Percentiles rank a stretch among this genome's conserved stretches.
phyloP scores from a whole-genome alignment of 306 rosid species.

The Senna siamea region DNA sequence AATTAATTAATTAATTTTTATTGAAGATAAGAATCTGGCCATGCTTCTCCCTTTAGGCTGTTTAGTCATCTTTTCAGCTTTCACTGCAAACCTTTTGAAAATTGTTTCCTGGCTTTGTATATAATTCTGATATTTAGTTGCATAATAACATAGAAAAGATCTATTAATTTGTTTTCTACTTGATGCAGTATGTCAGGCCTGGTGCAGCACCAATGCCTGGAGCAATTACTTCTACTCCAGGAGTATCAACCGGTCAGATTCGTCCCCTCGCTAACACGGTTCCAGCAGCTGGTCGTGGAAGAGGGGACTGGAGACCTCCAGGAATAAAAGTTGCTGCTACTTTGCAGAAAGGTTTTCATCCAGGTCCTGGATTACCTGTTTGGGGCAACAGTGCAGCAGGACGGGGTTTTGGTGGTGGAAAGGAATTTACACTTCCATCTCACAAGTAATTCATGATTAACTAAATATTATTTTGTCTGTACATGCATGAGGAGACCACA shows the following conservation, averaged over 20 bases:
- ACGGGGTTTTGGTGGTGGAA: constrained; percentile 88
- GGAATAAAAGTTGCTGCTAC: constrained; percentile 64
- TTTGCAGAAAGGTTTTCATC: constrained; percentile 80
- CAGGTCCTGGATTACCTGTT: constrained; percentile 72
- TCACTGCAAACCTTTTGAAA: background rate
- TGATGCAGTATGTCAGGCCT: constrained; percentile 90
- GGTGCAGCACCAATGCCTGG: constrained; percentile 88
- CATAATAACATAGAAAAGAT: constrained; percentile 10
- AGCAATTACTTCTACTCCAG: constrained; percentile 65
- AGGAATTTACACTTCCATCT: constrained; percentile 96
- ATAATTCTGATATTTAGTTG: background rate
- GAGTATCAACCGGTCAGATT: constrained; percentile 81
- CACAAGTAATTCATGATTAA: constrained; percentile 72
- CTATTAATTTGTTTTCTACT: constrained; percentile 33
- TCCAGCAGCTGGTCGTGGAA: constrained; percentile 78
- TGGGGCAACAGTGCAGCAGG: constrained; percentile 86
- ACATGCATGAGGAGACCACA: constrained; percentile 14
- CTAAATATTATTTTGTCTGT: constrained; percentile 17
- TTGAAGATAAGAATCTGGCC: no score
- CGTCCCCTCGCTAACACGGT: constrained; percentile 78
- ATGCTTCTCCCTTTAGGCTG: background rate
- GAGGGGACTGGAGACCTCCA: constrained; percentile 98
- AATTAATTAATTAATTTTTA: background rate
- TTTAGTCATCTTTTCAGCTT: no score
- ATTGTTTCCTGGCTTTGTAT: constrained; percentile 25